These are phyloP conservation scores for Iodosphaeria phyllophila DNA, from an alignment of 2,329 filamentous ascomycete genomes.

Conservation along the genomic window DNA sequence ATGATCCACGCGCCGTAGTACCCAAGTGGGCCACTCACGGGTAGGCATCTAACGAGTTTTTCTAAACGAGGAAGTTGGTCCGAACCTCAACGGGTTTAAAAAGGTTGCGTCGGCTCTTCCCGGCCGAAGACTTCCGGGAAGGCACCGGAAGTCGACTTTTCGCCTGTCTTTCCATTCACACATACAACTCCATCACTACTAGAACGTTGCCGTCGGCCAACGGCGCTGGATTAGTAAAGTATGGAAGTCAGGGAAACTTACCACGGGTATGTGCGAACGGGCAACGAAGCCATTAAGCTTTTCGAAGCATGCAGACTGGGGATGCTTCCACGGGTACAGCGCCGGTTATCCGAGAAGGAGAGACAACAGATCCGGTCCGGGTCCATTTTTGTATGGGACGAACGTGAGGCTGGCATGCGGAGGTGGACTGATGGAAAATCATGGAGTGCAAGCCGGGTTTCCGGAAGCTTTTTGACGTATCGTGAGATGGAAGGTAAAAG, in stretches of 20 bases:
- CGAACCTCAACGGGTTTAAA: no score
- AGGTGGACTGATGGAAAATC: conserved; percentile 98
- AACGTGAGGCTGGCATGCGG: conserved; percentile 93
- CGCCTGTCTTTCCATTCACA: conserved; percentile 1
- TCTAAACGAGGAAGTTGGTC: no score
- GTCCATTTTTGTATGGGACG: conserved; percentile 99
- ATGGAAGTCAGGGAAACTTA: conserved; percentile 74
- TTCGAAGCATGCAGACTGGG: conserved; percentile 92
- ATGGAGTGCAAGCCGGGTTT: conserved; percentile 95
- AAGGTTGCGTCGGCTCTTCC: no score
- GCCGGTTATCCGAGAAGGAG: conserved; percentile 89
- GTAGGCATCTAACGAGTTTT: no score
- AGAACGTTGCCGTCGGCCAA: conserved; percentile 1
- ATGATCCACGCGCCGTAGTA: conserved; percentile 10
- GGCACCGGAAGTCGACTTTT: no score
- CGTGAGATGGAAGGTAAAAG: conserved; percentile 98
- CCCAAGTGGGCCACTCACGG: conserved; percentile 8
- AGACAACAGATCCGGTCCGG: conserved; percentile 89
- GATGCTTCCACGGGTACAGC: conserved; percentile 76
- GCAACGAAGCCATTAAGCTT: conserved; percentile 90
- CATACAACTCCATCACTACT: conserved; percentile 3
- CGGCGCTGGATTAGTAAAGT: conserved; percentile 5
- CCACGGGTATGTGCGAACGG: conserved; percentile 85
- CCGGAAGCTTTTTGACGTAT: conserved; percentile 93
- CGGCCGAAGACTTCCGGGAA: no score